phyloP scores from a whole-genome alignment of 1,284 basidiomycete species.

The Ganoderma sp. region DNA sequence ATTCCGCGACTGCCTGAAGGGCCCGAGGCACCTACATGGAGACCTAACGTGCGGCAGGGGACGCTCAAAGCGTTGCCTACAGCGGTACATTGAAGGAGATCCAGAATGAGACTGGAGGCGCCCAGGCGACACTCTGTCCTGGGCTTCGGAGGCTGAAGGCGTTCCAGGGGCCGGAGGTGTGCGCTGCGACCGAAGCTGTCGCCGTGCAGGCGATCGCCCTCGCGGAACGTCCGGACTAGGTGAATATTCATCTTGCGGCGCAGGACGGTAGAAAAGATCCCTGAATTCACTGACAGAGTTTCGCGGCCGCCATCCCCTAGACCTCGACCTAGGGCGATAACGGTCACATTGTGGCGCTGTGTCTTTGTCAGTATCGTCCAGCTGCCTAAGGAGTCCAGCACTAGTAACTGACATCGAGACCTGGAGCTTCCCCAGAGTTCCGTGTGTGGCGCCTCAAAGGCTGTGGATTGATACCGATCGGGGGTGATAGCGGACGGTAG shows the following conservation, averaged over 20 bases:
- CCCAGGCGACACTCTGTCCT: neutral
- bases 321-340: neutral
- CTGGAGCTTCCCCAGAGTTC: neutral
- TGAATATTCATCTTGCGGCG: neutral
- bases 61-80: too few species aligned
- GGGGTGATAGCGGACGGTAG: neutral
- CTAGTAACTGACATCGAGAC: neutral
- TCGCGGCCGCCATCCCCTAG: neutral
- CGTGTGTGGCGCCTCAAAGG: too few species aligned
- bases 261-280: neutral
- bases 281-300: neutral
- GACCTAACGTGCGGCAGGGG: neutral
- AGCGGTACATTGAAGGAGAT: neutral
- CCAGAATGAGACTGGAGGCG: too few species aligned
- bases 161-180: neutral
- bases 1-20: neutral
- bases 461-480: neutral
- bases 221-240: neutral
- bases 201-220: neutral
- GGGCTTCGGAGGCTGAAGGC: neutral
- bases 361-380: neutral
- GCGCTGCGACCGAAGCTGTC: neutral
- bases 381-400: neutral
- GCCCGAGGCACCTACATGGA: neutral
- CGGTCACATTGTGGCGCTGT: neutral